A percentile compares a stretch with the other conserved stretches of the same genome.
phyloP scores from a whole-genome alignment of 2,329 filamentous ascomycete genomes.

The Colletotrichum destructivum region DNA sequence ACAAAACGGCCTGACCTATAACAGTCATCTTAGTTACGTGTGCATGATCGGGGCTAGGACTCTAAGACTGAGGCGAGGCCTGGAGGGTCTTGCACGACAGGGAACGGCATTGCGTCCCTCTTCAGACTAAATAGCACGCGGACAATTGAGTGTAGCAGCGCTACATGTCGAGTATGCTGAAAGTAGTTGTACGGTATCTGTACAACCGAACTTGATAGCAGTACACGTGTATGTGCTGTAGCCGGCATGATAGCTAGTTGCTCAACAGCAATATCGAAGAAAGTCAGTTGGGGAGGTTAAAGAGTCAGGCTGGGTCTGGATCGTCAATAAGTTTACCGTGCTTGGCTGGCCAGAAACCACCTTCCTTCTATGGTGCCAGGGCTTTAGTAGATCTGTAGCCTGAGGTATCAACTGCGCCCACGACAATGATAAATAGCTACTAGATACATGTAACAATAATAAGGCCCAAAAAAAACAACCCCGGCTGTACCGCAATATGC shows the following conservation, averaged over 20 bases:
- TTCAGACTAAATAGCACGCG: neutral
- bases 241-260: neutral
- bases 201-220: neutral
- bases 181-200: neutral
- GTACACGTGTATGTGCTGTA: neutral
- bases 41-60: neutral
- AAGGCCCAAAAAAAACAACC: too few relatives aligned
- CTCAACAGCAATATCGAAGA: neutral
- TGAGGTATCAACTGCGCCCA: neutral
- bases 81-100: neutral
- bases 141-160: neutral
- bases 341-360: neutral
- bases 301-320: constrained; percentile 1
- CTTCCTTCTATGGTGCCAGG: neutral
- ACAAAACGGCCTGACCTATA: neutral
- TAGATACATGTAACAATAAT: too few relatives aligned
- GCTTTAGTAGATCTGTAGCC: neutral
- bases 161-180: neutral
- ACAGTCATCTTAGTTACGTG: neutral
- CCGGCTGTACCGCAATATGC: neutral
- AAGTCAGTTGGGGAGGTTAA: neutral
- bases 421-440: too few relatives aligned
- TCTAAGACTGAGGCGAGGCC: constrained; percentile 7
- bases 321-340: neutral
- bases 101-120: neutral